These are phyloP conservation scores for Wickerhamomyces alni DNA, from an alignment of 805 yeast species.

Conservation along the genomic window DNA sequence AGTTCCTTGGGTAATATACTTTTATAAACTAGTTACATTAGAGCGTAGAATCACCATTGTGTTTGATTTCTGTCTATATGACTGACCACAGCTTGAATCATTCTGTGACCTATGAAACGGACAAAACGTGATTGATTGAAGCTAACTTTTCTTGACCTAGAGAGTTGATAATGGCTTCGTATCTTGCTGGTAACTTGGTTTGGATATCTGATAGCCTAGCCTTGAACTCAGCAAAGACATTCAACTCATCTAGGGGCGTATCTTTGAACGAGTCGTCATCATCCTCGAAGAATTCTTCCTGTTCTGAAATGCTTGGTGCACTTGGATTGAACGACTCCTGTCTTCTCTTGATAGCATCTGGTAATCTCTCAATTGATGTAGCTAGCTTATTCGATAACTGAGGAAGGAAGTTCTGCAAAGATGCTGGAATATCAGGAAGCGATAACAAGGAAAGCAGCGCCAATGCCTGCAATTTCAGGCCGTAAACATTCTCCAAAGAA, in stretches of 20 bases:
- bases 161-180: conserved; percentile 28
- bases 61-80: no score
- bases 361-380: conserved; percentile 50
- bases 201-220: conserved; percentile 46
- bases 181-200: conserved; percentile 38
- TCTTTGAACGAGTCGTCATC: conserved; percentile 76
- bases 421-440: conserved; percentile 33
- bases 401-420: conserved; percentile 31
- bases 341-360: conserved; percentile 63
- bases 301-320: conserved; percentile 35
- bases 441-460: conserved; percentile 53
- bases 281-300: conserved; percentile 34
- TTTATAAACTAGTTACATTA: no score
- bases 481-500: conserved; percentile 61
- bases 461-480: conserved; percentile 64
- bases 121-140: conserved; percentile 2
- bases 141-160: conserved; percentile 25
- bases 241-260: conserved; percentile 72
- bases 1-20: no score
- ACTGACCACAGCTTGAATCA: no score
- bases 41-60: no score
- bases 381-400: conserved; percentile 50
- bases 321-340: conserved; percentile 55
- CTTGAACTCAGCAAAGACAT: conserved; percentile 61
- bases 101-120: conserved; percentile 13